Evolutionary conservation across 179 eudicot species (phyloP), one percentile per base, ranked within the genome.

Genomic region (Drosera spatulata): DNA sequence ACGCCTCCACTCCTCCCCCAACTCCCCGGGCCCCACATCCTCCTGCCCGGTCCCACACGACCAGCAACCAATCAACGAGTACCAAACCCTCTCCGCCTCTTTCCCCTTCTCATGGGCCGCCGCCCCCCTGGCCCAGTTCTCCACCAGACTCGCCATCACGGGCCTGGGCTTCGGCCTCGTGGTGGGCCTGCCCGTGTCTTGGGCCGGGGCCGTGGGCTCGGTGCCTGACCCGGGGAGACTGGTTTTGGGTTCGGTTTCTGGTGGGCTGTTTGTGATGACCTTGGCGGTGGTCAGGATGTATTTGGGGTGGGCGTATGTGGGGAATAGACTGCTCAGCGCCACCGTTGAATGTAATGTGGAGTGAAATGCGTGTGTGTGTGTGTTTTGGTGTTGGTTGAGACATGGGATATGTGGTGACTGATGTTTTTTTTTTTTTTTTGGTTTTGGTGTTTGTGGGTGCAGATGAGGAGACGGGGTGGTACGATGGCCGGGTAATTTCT

Each of bases 391-490:
- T 64, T 47, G 58, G 70, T 55, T 7, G 14, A 33, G 69, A 56
- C 41, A 39, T 41, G 1, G 10, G 56, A 45, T 58, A 7, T 63
- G 55, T 22, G 50, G 63, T 59, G 44, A 62, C 45, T 67, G 50
- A 53, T 67, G 14, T 42, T 59, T 6, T 4, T 10, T 14, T 50
- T 14, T 52, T 52, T 41, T 44, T 8, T 40, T 59, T 53, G 15
- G 33, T 55, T 61, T 71, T 10, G 61, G 11, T 47, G 50, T 13
- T 14, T 60, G 51, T 72, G 64, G 60, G 54, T 78, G 67, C 84
- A 88, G 99, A 93, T 81, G 99, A 93, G 74, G 99, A 93, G 79
- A 93, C 97, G 0, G 99, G 99, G 40, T 93, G 99, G 99, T 93
- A 93, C 61, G 95, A 89, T 73, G 99, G 99, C 55, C 95, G 89